These are phyloP conservation scores for Hyparrhenia diplandra DNA, from an alignment of 176 grass and related monocot genomes.

Conservation along the genomic window DNA sequence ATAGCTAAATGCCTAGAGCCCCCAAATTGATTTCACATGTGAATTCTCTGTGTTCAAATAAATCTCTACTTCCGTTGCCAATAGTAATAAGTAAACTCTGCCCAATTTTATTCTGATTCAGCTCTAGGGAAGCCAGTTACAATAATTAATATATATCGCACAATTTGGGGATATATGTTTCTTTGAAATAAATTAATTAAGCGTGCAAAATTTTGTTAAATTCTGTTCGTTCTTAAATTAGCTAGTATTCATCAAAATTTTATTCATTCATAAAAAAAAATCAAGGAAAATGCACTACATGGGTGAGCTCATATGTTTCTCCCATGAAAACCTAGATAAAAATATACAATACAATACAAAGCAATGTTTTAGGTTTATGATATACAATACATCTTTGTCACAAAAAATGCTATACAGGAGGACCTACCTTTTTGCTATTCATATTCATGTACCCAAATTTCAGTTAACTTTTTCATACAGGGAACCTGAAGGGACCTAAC, in stretches of 20 bases:
- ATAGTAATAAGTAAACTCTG: no score
- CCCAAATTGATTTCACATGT: not conserved
- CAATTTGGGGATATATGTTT: not conserved
- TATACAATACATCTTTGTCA: not conserved
- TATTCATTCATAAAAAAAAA: not conserved
- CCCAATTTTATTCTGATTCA: not conserved
- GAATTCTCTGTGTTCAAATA: not conserved
- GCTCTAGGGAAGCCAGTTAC: no score
- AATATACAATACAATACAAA: no score
- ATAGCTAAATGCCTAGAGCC: not conserved
- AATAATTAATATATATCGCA: not conserved
- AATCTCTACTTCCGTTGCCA: not conserved
- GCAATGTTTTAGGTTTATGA: not conserved
- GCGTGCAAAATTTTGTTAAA: no score
- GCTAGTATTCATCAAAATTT: not conserved
- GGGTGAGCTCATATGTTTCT: no score
- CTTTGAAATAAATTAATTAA: not conserved
- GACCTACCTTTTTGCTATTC: not conserved
- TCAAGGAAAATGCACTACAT: no score
- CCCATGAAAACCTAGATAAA: no score
- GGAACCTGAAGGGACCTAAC: no score
- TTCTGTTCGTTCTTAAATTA: no score
- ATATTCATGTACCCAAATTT: no score
- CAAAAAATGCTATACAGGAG: not conserved
- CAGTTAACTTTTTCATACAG: no score